These are phyloP conservation scores for Irpex sp. DNA, from an alignment of 1,284 basidiomycete genomes.

Conservation along the genomic window DNA sequence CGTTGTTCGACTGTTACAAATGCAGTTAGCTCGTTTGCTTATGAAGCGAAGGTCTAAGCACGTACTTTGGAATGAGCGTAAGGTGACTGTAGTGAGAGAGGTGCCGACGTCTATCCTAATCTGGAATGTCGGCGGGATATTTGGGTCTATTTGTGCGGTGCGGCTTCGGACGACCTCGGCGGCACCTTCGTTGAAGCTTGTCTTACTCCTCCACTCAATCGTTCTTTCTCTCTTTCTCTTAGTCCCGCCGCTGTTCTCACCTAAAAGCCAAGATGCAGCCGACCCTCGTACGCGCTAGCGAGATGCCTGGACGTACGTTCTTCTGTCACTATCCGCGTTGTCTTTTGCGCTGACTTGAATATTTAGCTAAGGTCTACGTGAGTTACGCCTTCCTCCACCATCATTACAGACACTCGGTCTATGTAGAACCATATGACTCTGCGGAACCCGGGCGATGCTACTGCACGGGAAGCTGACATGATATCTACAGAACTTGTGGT, in stretches of 20 bases:
- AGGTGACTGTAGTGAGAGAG: constrained; percentile 8
- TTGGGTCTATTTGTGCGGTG: constrained; percentile 19
- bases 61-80: constrained; percentile 2
- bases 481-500: constrained; percentile 75
- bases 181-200: constrained; percentile 14
- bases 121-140: constrained; percentile 11
- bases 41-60: neutral
- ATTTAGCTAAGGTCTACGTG: constrained; percentile 63
- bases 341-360: constrained; percentile 4
- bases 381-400: constrained; percentile 26
- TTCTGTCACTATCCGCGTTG: neutral
- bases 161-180: constrained; percentile 17
- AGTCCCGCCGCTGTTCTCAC: neutral
- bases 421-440: neutral
- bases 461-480: neutral
- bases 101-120: neutral
- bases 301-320: constrained; percentile 77
- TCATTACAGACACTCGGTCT: too few relatives aligned
- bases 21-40: neutral
- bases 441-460: neutral
- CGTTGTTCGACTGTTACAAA: neutral
- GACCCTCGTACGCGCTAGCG: constrained; percentile 53
- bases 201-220: constrained; percentile 16
- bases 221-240: constrained; percentile 10
- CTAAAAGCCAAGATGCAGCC: constrained; percentile 56